Conservation (phyloP, 2,329 filamentous ascomycete genomes). For the Paecilomyces sp. region DNA sequence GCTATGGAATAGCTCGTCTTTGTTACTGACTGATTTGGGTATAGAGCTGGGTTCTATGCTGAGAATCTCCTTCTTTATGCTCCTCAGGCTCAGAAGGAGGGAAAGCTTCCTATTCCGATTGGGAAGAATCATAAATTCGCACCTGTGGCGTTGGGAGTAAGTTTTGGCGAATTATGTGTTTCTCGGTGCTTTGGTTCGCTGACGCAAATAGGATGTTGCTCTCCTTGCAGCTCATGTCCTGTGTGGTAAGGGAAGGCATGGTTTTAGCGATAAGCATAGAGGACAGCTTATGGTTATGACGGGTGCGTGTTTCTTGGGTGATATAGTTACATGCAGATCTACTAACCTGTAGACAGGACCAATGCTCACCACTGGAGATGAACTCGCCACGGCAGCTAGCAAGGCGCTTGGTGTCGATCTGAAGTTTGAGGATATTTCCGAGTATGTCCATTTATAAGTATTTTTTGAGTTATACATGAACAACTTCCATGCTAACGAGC, state of each 20-base stretch:
- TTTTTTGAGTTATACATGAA: no score
- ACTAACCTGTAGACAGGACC: constrained; percentile 28
- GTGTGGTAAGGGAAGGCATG: constrained; percentile 41
- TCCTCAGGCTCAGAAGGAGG: constrained; percentile 39
- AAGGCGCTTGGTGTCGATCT: constrained; percentile 37
- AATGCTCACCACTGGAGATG: constrained; percentile 40
- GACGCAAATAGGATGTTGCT: constrained; percentile 36
- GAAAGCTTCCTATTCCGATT: constrained; percentile 41
- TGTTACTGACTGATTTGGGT: neutral
- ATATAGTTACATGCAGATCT: neutral
- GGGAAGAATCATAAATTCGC: constrained; percentile 44
- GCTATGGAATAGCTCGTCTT: neutral
- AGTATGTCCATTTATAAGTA: constrained; percentile 20
- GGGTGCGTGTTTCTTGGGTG: constrained; percentile 17
- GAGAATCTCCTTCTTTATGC: constrained; percentile 46
- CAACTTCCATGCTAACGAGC: neutral
- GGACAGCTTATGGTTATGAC: constrained; percentile 49
- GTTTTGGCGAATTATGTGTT: constrained; percentile 4
- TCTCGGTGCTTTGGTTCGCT: neutral
- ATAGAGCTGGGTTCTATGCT: constrained; percentile 44
- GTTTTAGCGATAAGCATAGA: constrained; percentile 45
- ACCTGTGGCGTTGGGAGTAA: constrained; percentile 42
- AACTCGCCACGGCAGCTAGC: constrained; percentile 41
- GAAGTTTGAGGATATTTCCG: constrained; percentile 41
- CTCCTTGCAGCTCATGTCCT: constrained; percentile 44